These are phyloP conservation scores for Typha latifolia DNA, from an alignment of 176 grass and related monocot genomes.

Conservation along the genomic window DNA sequence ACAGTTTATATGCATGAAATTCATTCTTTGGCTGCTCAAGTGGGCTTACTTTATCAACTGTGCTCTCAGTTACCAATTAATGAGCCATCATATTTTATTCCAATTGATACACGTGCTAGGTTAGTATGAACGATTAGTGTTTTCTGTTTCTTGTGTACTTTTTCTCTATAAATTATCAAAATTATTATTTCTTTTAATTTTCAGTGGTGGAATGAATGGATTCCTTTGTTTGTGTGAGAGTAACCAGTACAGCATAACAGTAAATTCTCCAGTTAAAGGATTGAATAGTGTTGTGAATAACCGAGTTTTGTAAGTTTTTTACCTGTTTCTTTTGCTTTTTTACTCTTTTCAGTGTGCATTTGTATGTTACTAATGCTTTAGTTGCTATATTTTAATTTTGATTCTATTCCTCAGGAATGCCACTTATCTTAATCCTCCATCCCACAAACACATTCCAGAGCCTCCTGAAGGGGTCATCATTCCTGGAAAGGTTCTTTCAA, in stretches of 20 bases:
- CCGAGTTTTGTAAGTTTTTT: constrained; percentile 77
- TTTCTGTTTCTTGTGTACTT: constrained; percentile 20
- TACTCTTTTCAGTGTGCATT: neutral
- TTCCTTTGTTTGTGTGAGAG: constrained; percentile 80
- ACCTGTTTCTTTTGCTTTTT: neutral
- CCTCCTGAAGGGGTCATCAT: constrained; percentile 70
- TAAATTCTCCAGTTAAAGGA: constrained; percentile 63
- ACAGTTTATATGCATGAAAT: constrained; percentile 64
- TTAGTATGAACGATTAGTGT: constrained; percentile 33
- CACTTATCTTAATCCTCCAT: constrained; percentile 68
- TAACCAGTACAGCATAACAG: constrained; percentile 38
- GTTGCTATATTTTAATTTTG: constrained; percentile 11
- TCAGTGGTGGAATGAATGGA: constrained; percentile 90
- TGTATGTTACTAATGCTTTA: constrained; percentile 16
- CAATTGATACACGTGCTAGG: constrained; percentile 64
- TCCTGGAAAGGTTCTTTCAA: constrained; percentile 62
- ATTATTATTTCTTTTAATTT: constrained; percentile 10
- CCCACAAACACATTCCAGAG: constrained; percentile 80
- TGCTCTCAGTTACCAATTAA: constrained; percentile 30
- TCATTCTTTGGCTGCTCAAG: constrained; percentile 59
- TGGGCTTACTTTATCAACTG: constrained; percentile 60
- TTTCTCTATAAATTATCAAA: constrained; percentile 2
- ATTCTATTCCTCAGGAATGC: constrained; percentile 56
- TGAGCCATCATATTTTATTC: constrained; percentile 47
- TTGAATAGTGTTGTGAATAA: constrained; percentile 62